phyloP scores from a whole-genome alignment of 23 red algal species.

The Pyropia haitanensis region DNA sequence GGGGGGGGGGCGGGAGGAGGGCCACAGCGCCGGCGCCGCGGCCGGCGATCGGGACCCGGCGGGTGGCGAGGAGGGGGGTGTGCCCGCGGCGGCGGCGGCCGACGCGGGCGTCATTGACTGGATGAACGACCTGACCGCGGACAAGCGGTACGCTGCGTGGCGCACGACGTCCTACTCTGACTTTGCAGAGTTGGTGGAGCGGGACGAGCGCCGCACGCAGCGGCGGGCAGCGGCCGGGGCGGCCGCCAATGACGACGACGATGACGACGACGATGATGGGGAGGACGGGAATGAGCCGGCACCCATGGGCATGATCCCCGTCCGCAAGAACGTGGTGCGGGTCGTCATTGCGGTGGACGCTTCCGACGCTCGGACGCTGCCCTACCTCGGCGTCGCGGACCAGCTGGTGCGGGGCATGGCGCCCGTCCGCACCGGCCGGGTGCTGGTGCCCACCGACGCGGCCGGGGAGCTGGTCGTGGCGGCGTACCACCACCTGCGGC shows the following conservation, averaged over 20 bases:
- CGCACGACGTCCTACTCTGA: background rate
- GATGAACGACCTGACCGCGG: constrained; percentile 29
- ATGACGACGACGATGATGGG: background rate
- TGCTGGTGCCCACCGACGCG: constrained; percentile 37
- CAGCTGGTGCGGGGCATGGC: constrained; percentile 36
- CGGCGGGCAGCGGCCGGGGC: constrained; percentile 1
- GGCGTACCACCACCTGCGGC: constrained; percentile 27
- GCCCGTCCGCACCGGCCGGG: constrained; percentile 38
- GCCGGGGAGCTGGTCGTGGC: constrained; percentile 19
- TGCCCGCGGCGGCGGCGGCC: no score
- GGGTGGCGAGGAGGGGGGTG: no score
- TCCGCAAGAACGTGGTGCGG: constrained; percentile 15
- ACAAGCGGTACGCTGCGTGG: constrained; percentile 37
- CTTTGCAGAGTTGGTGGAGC: background rate
- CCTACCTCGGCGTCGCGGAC: constrained; percentile 15
- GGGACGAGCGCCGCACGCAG: background rate
- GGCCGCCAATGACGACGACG: background rate
- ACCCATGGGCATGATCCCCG: constrained; percentile 1
- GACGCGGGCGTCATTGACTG: constrained; percentile 5
- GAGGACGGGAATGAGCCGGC: background rate
- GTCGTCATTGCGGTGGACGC: constrained; percentile 43
- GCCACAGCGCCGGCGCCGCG: no score
- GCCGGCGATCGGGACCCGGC: no score
- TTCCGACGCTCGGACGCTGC: constrained; percentile 25
- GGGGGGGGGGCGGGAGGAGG: no score